Evolutionary conservation across 2,329 filamentous ascomycete genomes (phyloP).

Genomic region (Parafenestella ontariensis): DNA sequence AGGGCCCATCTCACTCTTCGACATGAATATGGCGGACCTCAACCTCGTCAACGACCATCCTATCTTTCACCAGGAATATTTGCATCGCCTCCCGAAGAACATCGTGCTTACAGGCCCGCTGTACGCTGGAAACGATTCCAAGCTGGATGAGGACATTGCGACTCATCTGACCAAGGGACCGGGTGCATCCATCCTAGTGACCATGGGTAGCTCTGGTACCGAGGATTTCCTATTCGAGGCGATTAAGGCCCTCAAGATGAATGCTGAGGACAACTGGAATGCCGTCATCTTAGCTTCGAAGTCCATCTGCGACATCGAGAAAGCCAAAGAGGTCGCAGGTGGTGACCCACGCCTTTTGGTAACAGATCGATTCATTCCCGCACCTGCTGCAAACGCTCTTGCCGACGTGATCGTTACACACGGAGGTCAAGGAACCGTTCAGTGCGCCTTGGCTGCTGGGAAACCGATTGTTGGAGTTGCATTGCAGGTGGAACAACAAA

Average conservation of each 20-base stretch:
- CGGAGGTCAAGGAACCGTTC: constrained; percentile 43
- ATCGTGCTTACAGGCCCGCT: constrained; percentile 41
- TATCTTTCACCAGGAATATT: constrained; percentile 40
- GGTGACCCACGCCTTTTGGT: constrained; percentile 37
- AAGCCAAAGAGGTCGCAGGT: constrained; percentile 29
- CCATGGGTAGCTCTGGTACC: constrained; percentile 43
- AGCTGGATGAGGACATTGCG: constrained; percentile 36
- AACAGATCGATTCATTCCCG: constrained; percentile 41
- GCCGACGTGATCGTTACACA: constrained; percentile 40
- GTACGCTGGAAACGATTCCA: constrained; percentile 28
- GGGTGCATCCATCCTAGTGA: constrained; percentile 35
- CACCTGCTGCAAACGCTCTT: constrained; percentile 35
- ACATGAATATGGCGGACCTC: constrained; percentile 46
- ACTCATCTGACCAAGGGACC: constrained; percentile 31
- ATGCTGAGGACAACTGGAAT: constrained; percentile 37
- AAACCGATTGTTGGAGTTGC: constrained; percentile 43
- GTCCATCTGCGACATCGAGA: constrained; percentile 39
- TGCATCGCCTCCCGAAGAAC: constrained; percentile 37
- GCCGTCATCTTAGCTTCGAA: constrained; percentile 40
- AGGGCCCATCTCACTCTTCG: constrained; percentile 42
- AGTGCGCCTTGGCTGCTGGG: constrained; percentile 40
- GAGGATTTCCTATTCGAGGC: constrained; percentile 42
- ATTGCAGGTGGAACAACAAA: constrained; percentile 43
- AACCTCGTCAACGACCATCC: constrained; percentile 45
- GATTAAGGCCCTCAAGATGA: constrained; percentile 36